Conservation (phyloP, 441 rosid species). For the Codiaeum variegatum region DNA sequence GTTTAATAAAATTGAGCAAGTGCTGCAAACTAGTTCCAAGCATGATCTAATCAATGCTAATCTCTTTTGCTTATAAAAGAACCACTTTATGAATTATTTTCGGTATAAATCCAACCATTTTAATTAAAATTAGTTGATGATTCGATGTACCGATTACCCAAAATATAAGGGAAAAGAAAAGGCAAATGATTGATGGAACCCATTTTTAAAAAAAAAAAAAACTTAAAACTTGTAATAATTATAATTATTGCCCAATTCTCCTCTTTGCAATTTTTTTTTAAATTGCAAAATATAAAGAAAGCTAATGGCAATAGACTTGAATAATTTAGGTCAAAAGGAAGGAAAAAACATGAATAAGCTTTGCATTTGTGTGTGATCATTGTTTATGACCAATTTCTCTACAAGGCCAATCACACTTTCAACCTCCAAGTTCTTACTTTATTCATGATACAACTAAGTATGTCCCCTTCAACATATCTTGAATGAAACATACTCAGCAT, state of each 20-base stretch:
- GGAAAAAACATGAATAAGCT: conserved; percentile 15
- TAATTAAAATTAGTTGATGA: background rate
- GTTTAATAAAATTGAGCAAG: background rate
- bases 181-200: background rate
- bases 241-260: no score
- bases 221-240: no score
- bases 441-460: conserved; percentile 27
- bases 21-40: background rate
- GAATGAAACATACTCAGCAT: no score
- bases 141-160: conserved; percentile 23
- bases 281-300: background rate
- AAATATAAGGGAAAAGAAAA: background rate
- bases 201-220: no score
- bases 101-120: conserved; percentile 8
- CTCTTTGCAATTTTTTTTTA: no score
- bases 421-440: conserved; percentile 12
- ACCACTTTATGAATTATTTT: conserved; percentile 7
- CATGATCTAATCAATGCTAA: conserved; percentile 3
- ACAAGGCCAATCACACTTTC: conserved; percentile 7
- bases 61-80: conserved; percentile 1
- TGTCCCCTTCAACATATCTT: conserved; percentile 24
- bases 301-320: background rate
- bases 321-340: background rate
- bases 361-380: conserved; percentile 7
- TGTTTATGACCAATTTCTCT: conserved; percentile 21